A percentile compares a stretch with the other conserved stretches of the same genome.
Evolutionary conservation across 2,329 filamentous ascomycete species (phyloP).

Genomic region (Cladophialophora psammophila): DNA sequence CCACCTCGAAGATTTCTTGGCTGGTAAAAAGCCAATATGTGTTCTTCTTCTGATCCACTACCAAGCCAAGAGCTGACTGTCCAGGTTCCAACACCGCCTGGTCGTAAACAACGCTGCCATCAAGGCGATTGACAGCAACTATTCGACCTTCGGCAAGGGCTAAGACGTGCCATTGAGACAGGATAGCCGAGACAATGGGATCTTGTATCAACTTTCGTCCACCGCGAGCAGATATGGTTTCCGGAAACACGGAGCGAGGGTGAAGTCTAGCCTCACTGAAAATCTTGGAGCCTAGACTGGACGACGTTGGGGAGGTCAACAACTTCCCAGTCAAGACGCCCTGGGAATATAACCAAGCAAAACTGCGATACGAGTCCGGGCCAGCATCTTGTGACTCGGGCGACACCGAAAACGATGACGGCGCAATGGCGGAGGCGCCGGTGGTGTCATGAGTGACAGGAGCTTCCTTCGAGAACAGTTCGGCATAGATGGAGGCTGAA

Average conservation of each 20-base stretch:
- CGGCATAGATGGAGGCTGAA: conserved; percentile 82
- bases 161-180: conserved; percentile 94
- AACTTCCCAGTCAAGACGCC: conserved; percentile 89
- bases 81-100: conserved; percentile 82
- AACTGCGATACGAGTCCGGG: conserved; percentile 64
- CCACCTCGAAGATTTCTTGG: conserved; percentile 91
- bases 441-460: conserved; percentile 77
- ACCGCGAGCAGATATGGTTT: conserved; percentile 69
- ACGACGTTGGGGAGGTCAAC: conserved; percentile 64
- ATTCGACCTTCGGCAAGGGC: conserved; percentile 82
- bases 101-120: conserved; percentile 84
- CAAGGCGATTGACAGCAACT: conserved; percentile 84
- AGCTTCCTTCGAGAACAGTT: conserved; percentile 85
- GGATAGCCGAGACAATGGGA: conserved; percentile 76
- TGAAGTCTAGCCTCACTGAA: conserved; percentile 82
- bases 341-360: conserved; percentile 88
- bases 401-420: conserved; percentile 75
- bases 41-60: conserved; percentile 90
- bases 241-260: conserved; percentile 74
- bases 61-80: conserved; percentile 80
- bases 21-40: conserved; percentile 97
- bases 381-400: conserved; percentile 70
- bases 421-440: conserved; percentile 63
- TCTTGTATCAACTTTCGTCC: conserved; percentile 72
- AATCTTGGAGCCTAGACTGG: conserved; percentile 74